These are phyloP conservation scores for Suhomyces xylopsoci DNA, from an alignment of 805 yeast genomes.

Conservation along the genomic window DNA sequence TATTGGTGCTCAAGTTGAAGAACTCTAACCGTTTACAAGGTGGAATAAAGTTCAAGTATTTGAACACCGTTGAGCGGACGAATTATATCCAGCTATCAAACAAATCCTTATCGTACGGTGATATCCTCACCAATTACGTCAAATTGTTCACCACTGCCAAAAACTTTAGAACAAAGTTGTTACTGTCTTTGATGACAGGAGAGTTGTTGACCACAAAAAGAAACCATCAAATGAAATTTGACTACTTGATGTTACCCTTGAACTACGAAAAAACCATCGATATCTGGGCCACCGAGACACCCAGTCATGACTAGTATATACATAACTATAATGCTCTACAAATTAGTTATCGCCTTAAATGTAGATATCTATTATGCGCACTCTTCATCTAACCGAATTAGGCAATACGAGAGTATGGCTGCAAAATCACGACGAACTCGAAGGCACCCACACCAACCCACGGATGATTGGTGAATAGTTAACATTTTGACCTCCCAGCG, in stretches of 20 bases:
- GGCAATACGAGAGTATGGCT: not conserved
- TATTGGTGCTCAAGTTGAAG: conserved; percentile 71
- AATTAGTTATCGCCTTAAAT: not conserved
- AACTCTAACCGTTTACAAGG: conserved; percentile 66
- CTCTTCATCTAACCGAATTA: not conserved
- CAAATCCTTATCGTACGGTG: conserved; percentile 35
- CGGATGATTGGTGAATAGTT: no score
- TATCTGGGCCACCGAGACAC: conserved; percentile 18
- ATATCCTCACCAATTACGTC: conserved; percentile 32
- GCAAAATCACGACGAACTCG: not conserved
- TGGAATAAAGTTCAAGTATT: conserved; percentile 39
- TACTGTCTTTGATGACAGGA: conserved; percentile 26
- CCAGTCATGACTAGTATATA: not conserved
- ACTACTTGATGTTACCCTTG: conserved; percentile 36
- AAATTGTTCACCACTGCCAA: conserved; percentile 28
- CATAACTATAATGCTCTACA: not conserved
- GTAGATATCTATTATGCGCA: not conserved
- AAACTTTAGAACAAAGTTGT: conserved; percentile 21
- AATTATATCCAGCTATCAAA: conserved; percentile 32
- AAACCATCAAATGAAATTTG: conserved; percentile 24
- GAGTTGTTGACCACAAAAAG: conserved; percentile 22
- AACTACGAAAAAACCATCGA: conserved; percentile 24
- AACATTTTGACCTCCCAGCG: no score
- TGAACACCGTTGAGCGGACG: conserved; percentile 11
- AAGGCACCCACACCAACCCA: no score